Base-by-base conservation (phyloP, 129 eudicot genomes). In the Solidago caesia region DNA sequence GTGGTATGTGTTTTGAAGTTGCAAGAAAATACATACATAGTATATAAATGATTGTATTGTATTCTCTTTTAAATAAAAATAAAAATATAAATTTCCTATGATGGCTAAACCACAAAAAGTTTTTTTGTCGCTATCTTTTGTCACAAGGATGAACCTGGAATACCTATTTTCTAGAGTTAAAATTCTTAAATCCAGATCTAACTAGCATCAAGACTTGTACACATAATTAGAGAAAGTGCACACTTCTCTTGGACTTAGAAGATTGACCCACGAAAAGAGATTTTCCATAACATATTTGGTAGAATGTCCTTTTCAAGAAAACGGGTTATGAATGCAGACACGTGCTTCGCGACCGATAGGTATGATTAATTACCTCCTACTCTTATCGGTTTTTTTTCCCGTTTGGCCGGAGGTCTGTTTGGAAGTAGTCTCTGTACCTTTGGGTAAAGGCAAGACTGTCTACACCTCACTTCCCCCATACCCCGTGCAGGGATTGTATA, bases 111-210 rank as follows among this genome's bases (percentile, higher is more conserved):
- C 5, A 8, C 21, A 8, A 5, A 9, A 16, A 64, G 25, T 11
- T 14, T 39, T 41, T 51, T 41, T 41, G 52, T 64, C 79, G 71
- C 53, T 10, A 39, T 39, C 71, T 43, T 9, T 33, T 49, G 21
- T 75, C 64, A 16, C 47, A 44, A 55, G 14, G 27, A 64, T 49
- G 66, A 56, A 43, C 7, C 41, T 2, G 75, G 42, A 11, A 4
- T 15, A 57, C 13, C 56, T n/a, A 11, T 60, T 73, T 72, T 72
- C 77, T 57, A 72, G 77, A 73, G 68, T 14, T 12, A n/a, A 45
- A 44, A 10, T 26, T 57, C 14, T 12, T 60, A 25, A 8, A 44
- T 45, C 69, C 61, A 56, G 10, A 60, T 60, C 77, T 44, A 64
- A 60, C 59, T 46, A 0, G 59, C 46, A 0, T 73, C 9, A 10